Percentiles rank a stretch among this genome's conserved stretches.
Conservation (phyloP, 345 rosid species). For the Syzygium aromaticum region DNA sequence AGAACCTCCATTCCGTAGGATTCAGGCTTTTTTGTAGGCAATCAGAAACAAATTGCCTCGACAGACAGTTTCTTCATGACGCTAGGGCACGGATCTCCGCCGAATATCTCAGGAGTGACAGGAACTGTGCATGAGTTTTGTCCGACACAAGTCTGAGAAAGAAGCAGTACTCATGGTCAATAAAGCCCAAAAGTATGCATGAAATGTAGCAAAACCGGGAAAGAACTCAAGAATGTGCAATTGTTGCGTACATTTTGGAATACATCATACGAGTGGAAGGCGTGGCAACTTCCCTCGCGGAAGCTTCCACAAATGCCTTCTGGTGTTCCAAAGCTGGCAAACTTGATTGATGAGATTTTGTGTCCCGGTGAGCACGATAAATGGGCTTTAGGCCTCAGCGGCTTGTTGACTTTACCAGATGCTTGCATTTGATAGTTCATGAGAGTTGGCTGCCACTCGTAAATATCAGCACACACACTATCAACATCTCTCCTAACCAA, state of each 20-base stretch:
- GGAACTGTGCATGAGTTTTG: constrained; percentile 86
- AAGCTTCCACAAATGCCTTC: constrained; percentile 88
- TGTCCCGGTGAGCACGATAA: constrained; percentile 74
- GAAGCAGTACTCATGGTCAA: neutral
- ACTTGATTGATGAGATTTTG: constrained; percentile 69
- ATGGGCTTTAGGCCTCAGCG: constrained; percentile 84
- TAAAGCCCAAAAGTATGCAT: neutral
- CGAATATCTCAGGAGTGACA: constrained; percentile 90
- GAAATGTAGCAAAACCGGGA: neutral
- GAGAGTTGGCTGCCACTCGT: constrained; percentile 94
- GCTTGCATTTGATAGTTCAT: constrained; percentile 77
- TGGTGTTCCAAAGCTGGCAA: constrained; percentile 96
- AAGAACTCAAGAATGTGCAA: neutral
- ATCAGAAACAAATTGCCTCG: constrained; percentile 77
- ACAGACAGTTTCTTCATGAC: constrained; percentile 93
- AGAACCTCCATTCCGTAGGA: neutral
- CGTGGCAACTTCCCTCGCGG: constrained; percentile 81
- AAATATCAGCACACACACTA: constrained; percentile 78
- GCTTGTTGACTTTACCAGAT: constrained; percentile 74
- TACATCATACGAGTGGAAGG: constrained; percentile 87
- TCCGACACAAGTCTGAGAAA: constrained; percentile 76
- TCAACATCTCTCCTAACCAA: constrained; percentile 80
- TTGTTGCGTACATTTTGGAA: constrained; percentile 61
- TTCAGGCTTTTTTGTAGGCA: neutral
- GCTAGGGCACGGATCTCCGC: constrained; percentile 90